Conservation (phyloP, 2,329 filamentous ascomycete species). For the Sclerotinia borealis region DNA sequence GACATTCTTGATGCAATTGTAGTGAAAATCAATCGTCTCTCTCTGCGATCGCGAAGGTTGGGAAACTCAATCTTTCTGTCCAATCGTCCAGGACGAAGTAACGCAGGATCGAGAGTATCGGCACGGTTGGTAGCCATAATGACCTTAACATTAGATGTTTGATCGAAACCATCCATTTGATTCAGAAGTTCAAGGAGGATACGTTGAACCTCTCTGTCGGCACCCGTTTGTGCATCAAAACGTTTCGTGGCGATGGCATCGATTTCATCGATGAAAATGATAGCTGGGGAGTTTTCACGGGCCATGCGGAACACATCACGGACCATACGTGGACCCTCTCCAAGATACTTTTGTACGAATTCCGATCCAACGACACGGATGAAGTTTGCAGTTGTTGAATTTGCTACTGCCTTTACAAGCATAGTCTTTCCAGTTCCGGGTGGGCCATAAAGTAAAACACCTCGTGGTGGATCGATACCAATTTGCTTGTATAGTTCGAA, state of each 20-base stretch:
- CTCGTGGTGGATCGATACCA: constrained; percentile 94
- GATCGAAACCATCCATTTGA: constrained; percentile 99
- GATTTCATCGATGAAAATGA: constrained; percentile 99
- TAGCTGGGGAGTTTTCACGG: constrained; percentile 92
- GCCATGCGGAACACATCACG: constrained; percentile 99
- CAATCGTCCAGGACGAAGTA: constrained; percentile 88
- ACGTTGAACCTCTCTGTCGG: constrained; percentile 96
- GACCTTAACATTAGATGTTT: constrained; percentile 98
- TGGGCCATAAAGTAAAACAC: constrained; percentile 92
- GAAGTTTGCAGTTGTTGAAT: constrained; percentile 96
- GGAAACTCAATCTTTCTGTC: constrained; percentile 99
- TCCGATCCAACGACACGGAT: constrained; percentile 97
- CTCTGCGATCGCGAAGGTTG: constrained; percentile 84
- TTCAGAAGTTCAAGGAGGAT: constrained; percentile 96
- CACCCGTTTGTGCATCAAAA: constrained; percentile 97
- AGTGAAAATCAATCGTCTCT: constrained; percentile 91
- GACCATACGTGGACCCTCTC: constrained; percentile 97
- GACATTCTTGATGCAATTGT: constrained; percentile 99
- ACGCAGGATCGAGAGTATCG: constrained; percentile 90
- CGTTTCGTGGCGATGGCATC: constrained; percentile 98
- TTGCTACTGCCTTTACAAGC: constrained; percentile 96
- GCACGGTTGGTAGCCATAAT: constrained; percentile 99
- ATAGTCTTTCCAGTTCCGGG: constrained; percentile 96
- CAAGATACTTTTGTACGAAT: constrained; percentile 98
- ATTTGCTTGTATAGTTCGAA: constrained; percentile 99